phyloP scores from a whole-genome alignment of 768 basidiomycete species.

The Rhodosporidiobolus sp. region DNA sequence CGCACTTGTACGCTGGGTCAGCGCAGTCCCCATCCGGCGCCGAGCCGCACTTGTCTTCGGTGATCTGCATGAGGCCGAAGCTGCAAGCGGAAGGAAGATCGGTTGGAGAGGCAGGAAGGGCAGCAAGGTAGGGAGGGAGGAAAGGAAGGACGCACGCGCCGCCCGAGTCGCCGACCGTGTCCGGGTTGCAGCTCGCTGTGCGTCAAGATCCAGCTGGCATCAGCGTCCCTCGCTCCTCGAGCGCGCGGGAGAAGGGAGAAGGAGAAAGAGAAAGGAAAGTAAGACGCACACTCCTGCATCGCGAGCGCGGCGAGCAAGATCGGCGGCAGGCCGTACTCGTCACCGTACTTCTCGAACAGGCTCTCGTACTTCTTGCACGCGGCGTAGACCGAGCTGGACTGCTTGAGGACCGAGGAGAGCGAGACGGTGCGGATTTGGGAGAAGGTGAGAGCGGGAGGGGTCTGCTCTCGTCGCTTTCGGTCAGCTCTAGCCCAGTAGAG shows the following conservation, averaged over 20 bases:
- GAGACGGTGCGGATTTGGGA: conserved; percentile 51
- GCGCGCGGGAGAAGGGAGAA: neutral
- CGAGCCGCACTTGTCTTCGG: conserved; percentile 41
- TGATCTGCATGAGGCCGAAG: conserved; percentile 42
- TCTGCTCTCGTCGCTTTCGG: neutral
- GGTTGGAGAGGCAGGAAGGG: no score
- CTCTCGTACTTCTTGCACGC: conserved; percentile 56
- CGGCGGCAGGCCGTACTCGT: conserved; percentile 58
- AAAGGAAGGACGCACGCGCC: conserved; percentile 3
- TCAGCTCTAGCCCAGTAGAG: no score
- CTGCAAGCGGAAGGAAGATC: neutral
- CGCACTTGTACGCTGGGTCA: conserved; percentile 36
- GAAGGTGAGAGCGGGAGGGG: conserved; percentile 51
- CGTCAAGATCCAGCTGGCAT: no score
- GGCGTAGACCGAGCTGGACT: conserved; percentile 57
- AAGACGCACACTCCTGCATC: conserved; percentile 74
- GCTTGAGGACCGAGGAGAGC: conserved; percentile 55
- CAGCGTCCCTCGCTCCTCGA: no score
- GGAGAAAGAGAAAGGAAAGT: neutral
- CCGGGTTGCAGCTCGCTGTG: conserved; percentile 51
- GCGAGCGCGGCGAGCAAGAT: conserved; percentile 81
- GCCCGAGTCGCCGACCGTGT: conserved; percentile 17
- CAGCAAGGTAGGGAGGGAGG: neutral
- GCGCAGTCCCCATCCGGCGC: conserved; percentile 36
- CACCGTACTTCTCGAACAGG: conserved; percentile 62